A percentile compares a stretch with the other conserved stretches of the same genome.
Evolutionary conservation across 305 asterid species (phyloP).

Genomic region (Euphrasia arctica): DNA sequence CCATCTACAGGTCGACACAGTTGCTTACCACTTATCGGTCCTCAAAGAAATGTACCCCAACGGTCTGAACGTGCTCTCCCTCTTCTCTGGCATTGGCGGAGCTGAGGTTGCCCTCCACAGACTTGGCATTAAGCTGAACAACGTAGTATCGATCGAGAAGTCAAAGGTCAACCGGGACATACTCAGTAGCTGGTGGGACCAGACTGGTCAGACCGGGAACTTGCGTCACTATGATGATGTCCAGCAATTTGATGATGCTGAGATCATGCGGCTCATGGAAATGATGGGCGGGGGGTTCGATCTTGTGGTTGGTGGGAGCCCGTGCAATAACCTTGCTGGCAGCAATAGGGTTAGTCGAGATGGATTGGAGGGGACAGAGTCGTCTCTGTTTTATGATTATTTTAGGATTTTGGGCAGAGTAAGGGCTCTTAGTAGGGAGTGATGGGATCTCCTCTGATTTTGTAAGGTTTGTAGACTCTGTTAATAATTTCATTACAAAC

Average conservation of each 20-base stretch:
- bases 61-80: slow-evolving; percentile 59
- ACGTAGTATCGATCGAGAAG: slow-evolving; percentile 62
- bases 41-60: slow-evolving; percentile 50
- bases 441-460: neutral
- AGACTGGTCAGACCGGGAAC: slow-evolving; percentile 46
- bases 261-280: slow-evolving; percentile 30
- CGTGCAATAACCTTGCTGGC: slow-evolving; percentile 66
- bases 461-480: neutral
- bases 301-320: slow-evolving; percentile 64
- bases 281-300: slow-evolving; percentile 44
- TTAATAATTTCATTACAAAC: neutral
- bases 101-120: slow-evolving; percentile 78
- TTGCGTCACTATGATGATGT: slow-evolving; percentile 51
- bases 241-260: slow-evolving; percentile 30
- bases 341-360: slow-evolving; percentile 67
- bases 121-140: slow-evolving; percentile 50
- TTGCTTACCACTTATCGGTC: slow-evolving; percentile 70
- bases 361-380: slow-evolving; percentile 63
- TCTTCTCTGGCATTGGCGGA: slow-evolving; percentile 86
- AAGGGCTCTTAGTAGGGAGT: slow-evolving; percentile 16
- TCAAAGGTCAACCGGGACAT: slow-evolving; percentile 55
- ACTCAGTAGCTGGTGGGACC: slow-evolving; percentile 77
- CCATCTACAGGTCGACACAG: slow-evolving; percentile 57
- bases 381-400: slow-evolving; percentile 52
- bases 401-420: slow-evolving; percentile 45